Base-by-base conservation (phyloP, 805 yeast species). In the Lipomyces yamanashiensis region DNA sequence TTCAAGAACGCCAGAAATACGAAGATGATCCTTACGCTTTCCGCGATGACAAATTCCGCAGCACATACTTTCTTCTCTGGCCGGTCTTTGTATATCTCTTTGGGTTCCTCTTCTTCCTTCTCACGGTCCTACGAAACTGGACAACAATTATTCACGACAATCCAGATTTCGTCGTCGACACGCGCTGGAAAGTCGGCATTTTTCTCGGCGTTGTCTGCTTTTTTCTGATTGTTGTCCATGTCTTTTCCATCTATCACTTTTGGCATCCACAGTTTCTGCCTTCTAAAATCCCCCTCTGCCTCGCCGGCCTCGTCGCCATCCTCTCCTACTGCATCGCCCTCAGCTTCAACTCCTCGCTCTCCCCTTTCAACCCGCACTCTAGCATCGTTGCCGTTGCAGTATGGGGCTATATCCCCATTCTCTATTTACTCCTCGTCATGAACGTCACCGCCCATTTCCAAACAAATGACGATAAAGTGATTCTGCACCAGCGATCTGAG, bases 51-150 rank as follows among this genome's bases (percentile, higher is more conserved):
- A 72, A 72, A 49, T 40, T 53, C n/a, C 50, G 74, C n/a, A 53
- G 70, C n/a, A 56, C 52, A 34, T 65, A 70, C 9, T 63, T 71
- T 36, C 61, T 72, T 37, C 39, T 70, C 10, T 66, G 66, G 56
- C 74, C 75, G 3, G 49, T 72, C 13, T 53, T 63, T 21, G 73
- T 72, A 63, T 72, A 72, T 62, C 34, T 60, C 23, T 67, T 67
- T 54, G 71, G 64, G 23, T 67, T 69, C 33, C 47, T 72, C 8
- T 56, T 64, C 23, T 72, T 72, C 57, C 63, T 72, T 39, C 61
- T 72, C 51, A 70, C 74, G 13, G 72, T 72, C 47, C 63, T 72
- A 21, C 65, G 74, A 9, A 70, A 70, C 59, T 72, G 74, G 74
- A 64, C 43, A 12, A 48, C 28, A 33, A 52, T 68, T 28, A 55